Percentiles rank a stretch among this genome's conserved stretches.
Evolutionary conservation across 805 yeast genomes (phyloP).

Genomic region (Jamesozyma spencerorum): DNA sequence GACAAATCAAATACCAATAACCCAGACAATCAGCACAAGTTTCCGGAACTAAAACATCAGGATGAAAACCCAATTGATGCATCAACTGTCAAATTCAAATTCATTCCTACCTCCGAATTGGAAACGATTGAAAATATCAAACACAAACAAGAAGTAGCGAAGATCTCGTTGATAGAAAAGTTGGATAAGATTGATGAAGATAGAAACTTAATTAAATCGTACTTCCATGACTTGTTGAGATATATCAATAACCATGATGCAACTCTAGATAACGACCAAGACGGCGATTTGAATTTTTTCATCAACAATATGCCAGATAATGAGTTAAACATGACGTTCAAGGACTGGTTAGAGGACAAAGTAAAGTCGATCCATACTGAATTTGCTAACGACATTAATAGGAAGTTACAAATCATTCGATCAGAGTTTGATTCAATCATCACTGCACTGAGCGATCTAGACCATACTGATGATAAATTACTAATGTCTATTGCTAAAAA

Average conservation of each 20-base stretch:
- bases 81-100: constrained; percentile 1
- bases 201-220: constrained; percentile 13
- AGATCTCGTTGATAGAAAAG: neutral
- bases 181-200: constrained; percentile 8
- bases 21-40: too few relatives aligned
- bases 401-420: constrained; percentile 39
- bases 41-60: neutral
- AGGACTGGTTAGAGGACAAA: constrained; percentile 53
- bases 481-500: constrained; percentile 12
- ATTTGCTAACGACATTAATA: constrained; percentile 40
- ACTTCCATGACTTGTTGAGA: constrained; percentile 20
- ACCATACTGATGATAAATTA: constrained; percentile 2
- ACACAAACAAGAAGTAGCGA: too few relatives aligned
- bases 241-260: constrained; percentile 24
- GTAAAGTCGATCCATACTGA: constrained; percentile 39
- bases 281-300: constrained; percentile 56
- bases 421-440: constrained; percentile 13
- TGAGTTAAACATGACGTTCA: constrained; percentile 60
- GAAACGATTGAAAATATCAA: too few relatives aligned
- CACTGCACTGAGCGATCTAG: neutral
- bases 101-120: neutral
- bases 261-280: constrained; percentile 42
- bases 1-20: too few relatives aligned
- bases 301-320: constrained; percentile 60
- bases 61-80: constrained; percentile 1